Evolutionary conservation across 495 filamentous ascomycete species (phyloP).

Genomic region (Hypomontagnella monticulosa): DNA sequence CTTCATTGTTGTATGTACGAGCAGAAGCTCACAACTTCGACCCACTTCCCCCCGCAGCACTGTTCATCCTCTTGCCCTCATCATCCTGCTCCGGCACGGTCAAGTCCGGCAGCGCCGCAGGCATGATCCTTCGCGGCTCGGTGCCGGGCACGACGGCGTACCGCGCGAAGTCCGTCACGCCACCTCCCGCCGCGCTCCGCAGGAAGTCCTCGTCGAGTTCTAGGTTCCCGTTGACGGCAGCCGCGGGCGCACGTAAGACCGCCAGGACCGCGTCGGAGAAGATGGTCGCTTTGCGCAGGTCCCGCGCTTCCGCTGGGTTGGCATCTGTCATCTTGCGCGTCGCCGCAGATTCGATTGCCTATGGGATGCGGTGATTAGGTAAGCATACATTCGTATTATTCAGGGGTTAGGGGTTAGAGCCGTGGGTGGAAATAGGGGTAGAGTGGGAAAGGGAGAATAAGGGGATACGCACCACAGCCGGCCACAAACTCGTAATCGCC

Average conservation of each 20-base stretch:
- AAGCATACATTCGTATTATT: slow-evolving; percentile 3
- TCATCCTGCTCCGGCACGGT: slow-evolving; percentile 83
- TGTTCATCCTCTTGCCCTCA: slow-evolving; percentile 79
- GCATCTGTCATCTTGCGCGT: slow-evolving; percentile 62
- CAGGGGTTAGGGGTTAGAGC: background rate
- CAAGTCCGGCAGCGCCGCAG: slow-evolving; percentile 72
- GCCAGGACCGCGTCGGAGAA: slow-evolving; percentile 83
- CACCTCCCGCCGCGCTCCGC: slow-evolving; percentile 60
- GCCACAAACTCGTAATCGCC: slow-evolving; percentile 87
- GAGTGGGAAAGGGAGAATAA: background rate
- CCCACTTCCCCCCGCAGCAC: slow-evolving; percentile 48
- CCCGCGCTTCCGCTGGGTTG: slow-evolving; percentile 57
- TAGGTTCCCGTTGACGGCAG: slow-evolving; percentile 73
- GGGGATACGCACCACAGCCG: slow-evolving; percentile 67
- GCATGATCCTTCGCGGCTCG: slow-evolving; percentile 81
- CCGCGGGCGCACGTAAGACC: slow-evolving; percentile 70
- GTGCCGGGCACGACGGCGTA: slow-evolving; percentile 75
- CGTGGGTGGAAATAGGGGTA: background rate
- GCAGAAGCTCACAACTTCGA: slow-evolving; percentile 43
- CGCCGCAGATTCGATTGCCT: slow-evolving; percentile 78
- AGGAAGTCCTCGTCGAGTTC: slow-evolving; percentile 87
- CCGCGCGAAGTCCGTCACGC: slow-evolving; percentile 75
- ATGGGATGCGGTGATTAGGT: background rate
- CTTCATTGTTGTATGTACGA: too few species aligned
- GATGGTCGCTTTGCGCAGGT: slow-evolving; percentile 75